A percentile compares a stretch with the other conserved stretches of the same genome.
Evolutionary conservation across 352 stramenopile species (phyloP).

Genomic region (Phytopythium delawarense): DNA sequence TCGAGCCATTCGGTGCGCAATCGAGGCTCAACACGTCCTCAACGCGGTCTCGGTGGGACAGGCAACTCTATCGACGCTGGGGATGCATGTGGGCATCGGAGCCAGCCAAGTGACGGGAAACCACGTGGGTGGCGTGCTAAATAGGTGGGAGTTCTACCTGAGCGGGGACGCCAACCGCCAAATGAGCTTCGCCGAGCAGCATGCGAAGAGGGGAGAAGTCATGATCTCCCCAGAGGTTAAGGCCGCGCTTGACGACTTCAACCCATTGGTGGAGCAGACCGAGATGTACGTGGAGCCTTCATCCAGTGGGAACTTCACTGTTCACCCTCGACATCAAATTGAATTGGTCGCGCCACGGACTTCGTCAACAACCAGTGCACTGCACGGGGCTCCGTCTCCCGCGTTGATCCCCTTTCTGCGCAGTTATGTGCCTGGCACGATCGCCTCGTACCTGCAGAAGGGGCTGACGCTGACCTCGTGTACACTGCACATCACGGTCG

Average conservation of each 20-base stretch:
- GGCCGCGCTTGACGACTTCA: constrained; percentile 20
- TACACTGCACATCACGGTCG: constrained; percentile 62
- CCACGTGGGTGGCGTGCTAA: constrained; percentile 76
- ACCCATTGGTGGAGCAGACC: constrained; percentile 20
- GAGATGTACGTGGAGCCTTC: constrained; percentile 17
- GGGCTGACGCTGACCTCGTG: constrained; percentile 59
- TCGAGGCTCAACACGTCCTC: constrained; percentile 52
- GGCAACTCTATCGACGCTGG: constrained; percentile 27
- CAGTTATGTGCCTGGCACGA: constrained; percentile 64
- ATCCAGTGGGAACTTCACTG: constrained; percentile 44
- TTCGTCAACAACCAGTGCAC: background rate
- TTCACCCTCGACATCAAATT: constrained; percentile 19
- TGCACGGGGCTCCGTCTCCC: constrained; percentile 6
- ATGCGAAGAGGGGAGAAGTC: constrained; percentile 66
- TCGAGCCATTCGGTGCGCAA: constrained; percentile 47
- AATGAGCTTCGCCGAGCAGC: constrained; percentile 69
- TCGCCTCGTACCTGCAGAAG: constrained; percentile 64
- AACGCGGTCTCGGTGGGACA: constrained; percentile 4
- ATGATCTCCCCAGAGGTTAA: constrained; percentile 62
- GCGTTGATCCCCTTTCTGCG: constrained; percentile 59
- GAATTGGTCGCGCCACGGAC: constrained; percentile 9
- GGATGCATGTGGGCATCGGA: constrained; percentile 84
- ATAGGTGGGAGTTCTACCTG: constrained; percentile 87
- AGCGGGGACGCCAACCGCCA: constrained; percentile 79
- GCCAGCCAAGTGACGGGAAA: constrained; percentile 70